These are phyloP conservation scores for Pestalotiopsis sp. DNA, from an alignment of 2,329 filamentous ascomycete species.

Conservation along the genomic window DNA sequence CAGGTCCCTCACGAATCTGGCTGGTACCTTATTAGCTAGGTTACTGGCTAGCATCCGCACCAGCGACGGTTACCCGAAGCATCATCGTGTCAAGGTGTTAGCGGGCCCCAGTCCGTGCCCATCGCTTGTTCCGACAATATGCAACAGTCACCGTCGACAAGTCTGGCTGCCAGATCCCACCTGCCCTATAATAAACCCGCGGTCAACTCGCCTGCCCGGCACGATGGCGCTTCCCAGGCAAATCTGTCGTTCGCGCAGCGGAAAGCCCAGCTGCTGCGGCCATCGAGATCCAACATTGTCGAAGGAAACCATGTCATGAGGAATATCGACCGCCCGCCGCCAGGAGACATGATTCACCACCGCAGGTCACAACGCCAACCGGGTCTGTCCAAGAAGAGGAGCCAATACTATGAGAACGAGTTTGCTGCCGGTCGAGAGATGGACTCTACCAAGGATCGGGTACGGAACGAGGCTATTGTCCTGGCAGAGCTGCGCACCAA, in stretches of 20 bases:
- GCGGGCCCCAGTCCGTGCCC: constrained; percentile 9
- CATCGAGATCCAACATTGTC: constrained; percentile 33
- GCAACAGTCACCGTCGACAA: constrained; percentile 1
- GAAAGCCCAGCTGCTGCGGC: constrained; percentile 26
- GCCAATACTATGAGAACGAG: constrained; percentile 49
- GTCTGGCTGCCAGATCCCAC: constrained; percentile 5
- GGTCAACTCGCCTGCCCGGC: constrained; percentile 19
- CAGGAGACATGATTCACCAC: constrained; percentile 38
- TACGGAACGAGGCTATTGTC: constrained; percentile 60
- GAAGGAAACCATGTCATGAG: constrained; percentile 41
- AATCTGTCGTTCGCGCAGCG: constrained; percentile 35
- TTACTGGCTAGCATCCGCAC: neutral
- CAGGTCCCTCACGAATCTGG: neutral
- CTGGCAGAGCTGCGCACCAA: constrained; percentile 68
- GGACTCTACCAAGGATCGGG: constrained; percentile 44
- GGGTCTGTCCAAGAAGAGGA: constrained; percentile 39
- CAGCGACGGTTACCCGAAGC: neutral
- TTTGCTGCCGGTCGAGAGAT: constrained; percentile 38
- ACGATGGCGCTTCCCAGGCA: constrained; percentile 16
- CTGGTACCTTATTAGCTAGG: neutral
- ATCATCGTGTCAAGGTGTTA: neutral
- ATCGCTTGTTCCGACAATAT: constrained; percentile 5
- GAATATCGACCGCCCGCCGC: constrained; percentile 41
- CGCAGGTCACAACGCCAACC: constrained; percentile 35
- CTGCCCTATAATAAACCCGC: constrained; percentile 20